These are phyloP conservation scores for Ophiostoma sp. DNA, from an alignment of 2,329 filamentous ascomycete genomes.

Conservation along the genomic window DNA sequence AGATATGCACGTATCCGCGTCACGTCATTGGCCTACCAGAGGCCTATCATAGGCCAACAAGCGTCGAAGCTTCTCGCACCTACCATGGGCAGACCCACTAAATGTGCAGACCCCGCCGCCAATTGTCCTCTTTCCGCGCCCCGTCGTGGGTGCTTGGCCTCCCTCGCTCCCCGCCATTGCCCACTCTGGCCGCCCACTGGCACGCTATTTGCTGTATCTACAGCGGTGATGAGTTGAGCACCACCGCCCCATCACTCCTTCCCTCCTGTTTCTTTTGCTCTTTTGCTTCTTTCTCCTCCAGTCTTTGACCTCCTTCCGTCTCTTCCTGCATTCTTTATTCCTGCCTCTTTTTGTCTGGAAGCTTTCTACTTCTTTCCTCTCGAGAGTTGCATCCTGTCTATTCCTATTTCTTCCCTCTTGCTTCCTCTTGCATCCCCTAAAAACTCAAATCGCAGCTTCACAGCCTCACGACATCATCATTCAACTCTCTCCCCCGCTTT, in stretches of 20 bases:
- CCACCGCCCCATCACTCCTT: constrained; percentile 20
- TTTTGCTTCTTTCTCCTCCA: not conserved
- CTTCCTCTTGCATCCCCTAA: not conserved
- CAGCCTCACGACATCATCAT: constrained; percentile 10
- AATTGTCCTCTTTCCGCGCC: not conserved
- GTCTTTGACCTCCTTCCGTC: constrained; percentile 22
- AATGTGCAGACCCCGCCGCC: constrained; percentile 11
- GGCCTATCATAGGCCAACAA: not conserved
- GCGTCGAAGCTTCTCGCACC: constrained; percentile 30
- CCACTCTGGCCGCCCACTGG: constrained; percentile 16
- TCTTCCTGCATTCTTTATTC: not conserved
- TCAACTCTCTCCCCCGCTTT: constrained; percentile 6
- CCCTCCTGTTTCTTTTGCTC: constrained; percentile 1
- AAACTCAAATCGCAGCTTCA: not conserved
- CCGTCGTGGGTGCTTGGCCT: not conserved
- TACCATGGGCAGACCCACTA: constrained; percentile 18
- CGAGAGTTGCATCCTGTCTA: not conserved
- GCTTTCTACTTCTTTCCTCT: constrained; percentile 25
- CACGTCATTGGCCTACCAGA: constrained; percentile 12
- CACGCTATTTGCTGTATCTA: constrained; percentile 10
- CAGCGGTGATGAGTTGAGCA: constrained; percentile 17
- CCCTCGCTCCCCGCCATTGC: constrained; percentile 6
- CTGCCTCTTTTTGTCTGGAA: not conserved
- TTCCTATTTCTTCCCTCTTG: not conserved
- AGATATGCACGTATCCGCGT: constrained; percentile 17